Percentiles rank a stretch among this genome's conserved stretches.
Conservation (phyloP, 352 stramenopile genomes). For the Phytopythium aichiense region DNA sequence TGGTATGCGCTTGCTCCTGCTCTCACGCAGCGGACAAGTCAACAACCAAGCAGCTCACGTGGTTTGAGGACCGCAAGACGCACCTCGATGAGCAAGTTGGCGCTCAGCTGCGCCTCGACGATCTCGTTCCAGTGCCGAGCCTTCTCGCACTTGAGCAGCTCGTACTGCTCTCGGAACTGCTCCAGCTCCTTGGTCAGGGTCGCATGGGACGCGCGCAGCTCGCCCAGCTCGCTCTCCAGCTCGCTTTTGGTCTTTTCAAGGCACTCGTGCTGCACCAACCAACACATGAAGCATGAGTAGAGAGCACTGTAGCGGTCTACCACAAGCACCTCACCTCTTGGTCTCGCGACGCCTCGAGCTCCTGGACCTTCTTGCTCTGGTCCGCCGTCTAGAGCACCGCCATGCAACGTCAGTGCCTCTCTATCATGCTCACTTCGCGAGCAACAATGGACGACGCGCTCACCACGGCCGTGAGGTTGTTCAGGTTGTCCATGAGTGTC, state of each 20-base stretch:
- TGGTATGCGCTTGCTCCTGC: constrained; percentile 72
- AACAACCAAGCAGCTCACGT: neutral
- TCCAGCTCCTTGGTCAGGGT: constrained; percentile 37
- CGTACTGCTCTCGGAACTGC: constrained; percentile 41
- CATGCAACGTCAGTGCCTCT: neutral
- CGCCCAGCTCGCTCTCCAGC: constrained; percentile 34
- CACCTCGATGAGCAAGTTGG: constrained; percentile 76
- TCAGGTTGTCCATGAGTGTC: constrained; percentile 61
- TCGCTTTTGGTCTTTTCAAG: constrained; percentile 25
- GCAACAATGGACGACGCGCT: constrained; percentile 3
- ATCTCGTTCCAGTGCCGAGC: constrained; percentile 71
- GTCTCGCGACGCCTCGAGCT: constrained; percentile 36
- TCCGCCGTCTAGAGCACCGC: constrained; percentile 36
- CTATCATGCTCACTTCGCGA: neutral
- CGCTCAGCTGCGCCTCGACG: constrained; percentile 60
- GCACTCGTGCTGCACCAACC: constrained; percentile 21
- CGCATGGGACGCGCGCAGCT: constrained; percentile 35
- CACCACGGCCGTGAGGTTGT: constrained; percentile 56
- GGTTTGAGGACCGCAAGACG: neutral
- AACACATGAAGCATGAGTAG: neutral
- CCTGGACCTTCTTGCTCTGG: constrained; percentile 62
- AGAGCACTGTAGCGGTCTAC: neutral
- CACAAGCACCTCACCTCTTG: constrained; percentile 32
- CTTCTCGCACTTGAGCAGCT: constrained; percentile 56
- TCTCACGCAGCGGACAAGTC: neutral